phyloP scores from a whole-genome alignment of 345 rosid species.

The Boechera retrofracta region DNA sequence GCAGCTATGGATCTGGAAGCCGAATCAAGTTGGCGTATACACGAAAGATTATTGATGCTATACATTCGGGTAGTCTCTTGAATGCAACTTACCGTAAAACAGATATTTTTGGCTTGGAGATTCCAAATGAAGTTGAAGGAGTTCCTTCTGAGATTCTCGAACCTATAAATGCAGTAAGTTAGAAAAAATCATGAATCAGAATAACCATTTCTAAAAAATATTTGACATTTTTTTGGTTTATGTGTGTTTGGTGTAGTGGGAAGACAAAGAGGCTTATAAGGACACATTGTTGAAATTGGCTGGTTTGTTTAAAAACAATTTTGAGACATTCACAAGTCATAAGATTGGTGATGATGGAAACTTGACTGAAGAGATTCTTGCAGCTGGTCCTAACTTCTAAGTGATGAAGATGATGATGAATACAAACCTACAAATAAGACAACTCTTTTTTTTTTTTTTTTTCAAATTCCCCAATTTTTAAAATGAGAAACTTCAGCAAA shows the following conservation, averaged over 20 bases:
- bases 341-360: constrained; percentile 77
- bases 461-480: not conserved
- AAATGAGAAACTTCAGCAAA: not conserved
- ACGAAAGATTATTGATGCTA: constrained; percentile 86
- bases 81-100: constrained; percentile 70
- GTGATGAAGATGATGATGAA: constrained; percentile 12
- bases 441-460: not conserved
- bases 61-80: constrained; percentile 83
- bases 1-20: constrained; percentile 82
- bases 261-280: constrained; percentile 69
- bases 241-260: constrained; percentile 62
- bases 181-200: not conserved
- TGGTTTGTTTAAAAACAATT: constrained; percentile 81
- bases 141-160: constrained; percentile 88
- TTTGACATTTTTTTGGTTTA: not conserved
- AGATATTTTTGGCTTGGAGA: constrained; percentile 80
- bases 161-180: constrained; percentile 81
- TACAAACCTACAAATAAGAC: not conserved
- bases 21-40: constrained; percentile 90
- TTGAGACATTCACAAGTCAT: constrained; percentile 74
- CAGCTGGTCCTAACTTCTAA: constrained; percentile 80
- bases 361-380: constrained; percentile 76
- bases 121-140: constrained; percentile 76
- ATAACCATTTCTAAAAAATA: not conserved
- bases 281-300: constrained; percentile 82